phyloP scores from a whole-genome alignment of 2,329 filamentous ascomycete species.

The Akanthomyces dipterigenus region DNA sequence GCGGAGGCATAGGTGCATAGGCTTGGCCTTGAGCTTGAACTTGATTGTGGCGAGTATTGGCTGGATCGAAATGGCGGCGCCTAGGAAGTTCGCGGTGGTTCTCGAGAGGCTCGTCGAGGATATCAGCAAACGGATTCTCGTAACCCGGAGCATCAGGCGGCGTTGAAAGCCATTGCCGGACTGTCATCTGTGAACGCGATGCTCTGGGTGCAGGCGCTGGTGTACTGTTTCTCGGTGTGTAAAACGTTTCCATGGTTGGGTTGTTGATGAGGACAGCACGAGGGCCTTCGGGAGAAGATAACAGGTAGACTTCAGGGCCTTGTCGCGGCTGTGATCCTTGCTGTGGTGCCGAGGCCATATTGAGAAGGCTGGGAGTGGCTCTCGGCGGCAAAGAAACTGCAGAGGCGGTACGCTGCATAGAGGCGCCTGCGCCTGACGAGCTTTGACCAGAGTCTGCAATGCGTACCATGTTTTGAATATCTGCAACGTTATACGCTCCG shows the following conservation, averaged over 20 bases:
- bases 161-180: background rate
- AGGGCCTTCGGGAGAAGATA: slow-evolving; percentile 54
- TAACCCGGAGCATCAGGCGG: background rate
- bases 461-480: slow-evolving; percentile 41
- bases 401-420: slow-evolving; percentile 46
- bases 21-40: background rate
- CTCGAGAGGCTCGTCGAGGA: background rate
- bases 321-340: slow-evolving; percentile 21
- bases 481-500: slow-evolving; percentile 32
- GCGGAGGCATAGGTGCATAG: background rate
- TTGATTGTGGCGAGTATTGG: background rate
- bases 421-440: slow-evolving; percentile 39
- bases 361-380: slow-evolving; percentile 25
- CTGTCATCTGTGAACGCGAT: background rate
- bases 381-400: slow-evolving; percentile 36
- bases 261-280: slow-evolving; percentile 50
- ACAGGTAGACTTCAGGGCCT: slow-evolving; percentile 49
- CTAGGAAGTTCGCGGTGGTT: background rate
- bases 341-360: slow-evolving; percentile 17
- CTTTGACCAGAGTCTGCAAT: slow-evolving; percentile 39
- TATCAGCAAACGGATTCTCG: background rate
- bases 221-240: slow-evolving; percentile 30
- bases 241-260: slow-evolving; percentile 42
- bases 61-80: background rate
- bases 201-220: background rate